phyloP scores from a whole-genome alignment of 2,329 filamentous ascomycete genomes.

The Dactylellina drechsleri region DNA sequence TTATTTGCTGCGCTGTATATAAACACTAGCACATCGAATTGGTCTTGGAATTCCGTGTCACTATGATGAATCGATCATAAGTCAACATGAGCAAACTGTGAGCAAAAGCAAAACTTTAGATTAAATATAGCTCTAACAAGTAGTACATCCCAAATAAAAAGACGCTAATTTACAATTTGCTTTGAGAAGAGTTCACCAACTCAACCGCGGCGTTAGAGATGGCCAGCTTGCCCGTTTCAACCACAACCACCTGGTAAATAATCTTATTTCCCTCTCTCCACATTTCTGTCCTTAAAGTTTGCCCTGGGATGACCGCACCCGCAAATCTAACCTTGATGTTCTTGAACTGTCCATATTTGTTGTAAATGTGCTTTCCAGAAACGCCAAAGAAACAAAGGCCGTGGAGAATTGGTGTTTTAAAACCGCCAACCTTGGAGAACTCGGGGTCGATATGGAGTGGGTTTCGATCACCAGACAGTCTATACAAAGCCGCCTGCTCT shows the following conservation, averaged over 20 bases:
- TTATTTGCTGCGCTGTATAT: neutral
- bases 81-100: no score
- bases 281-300: conserved; percentile 93
- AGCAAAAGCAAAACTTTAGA: no score
- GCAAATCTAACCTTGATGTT: conserved; percentile 94
- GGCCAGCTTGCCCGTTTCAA: conserved; percentile 90
- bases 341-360: conserved; percentile 82
- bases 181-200: conserved; percentile 68
- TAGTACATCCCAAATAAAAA: neutral
- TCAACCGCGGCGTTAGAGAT: conserved; percentile 84
- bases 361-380: conserved; percentile 86
- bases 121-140: neutral
- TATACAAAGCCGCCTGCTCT: conserved; percentile 93
- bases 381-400: conserved; percentile 96
- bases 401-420: conserved; percentile 93
- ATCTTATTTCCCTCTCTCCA: conserved; percentile 86
- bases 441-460: conserved; percentile 94
- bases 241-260: conserved; percentile 86
- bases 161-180: conserved; percentile 64
- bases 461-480: conserved; percentile 93
- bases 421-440: conserved; percentile 94
- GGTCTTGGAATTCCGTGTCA: neutral
- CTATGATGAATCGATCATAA: no score
- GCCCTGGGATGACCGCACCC: conserved; percentile 82
- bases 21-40: neutral